phyloP scores from a whole-genome alignment of 2,329 filamentous ascomycete genomes.

The Penicillium decumbens region DNA sequence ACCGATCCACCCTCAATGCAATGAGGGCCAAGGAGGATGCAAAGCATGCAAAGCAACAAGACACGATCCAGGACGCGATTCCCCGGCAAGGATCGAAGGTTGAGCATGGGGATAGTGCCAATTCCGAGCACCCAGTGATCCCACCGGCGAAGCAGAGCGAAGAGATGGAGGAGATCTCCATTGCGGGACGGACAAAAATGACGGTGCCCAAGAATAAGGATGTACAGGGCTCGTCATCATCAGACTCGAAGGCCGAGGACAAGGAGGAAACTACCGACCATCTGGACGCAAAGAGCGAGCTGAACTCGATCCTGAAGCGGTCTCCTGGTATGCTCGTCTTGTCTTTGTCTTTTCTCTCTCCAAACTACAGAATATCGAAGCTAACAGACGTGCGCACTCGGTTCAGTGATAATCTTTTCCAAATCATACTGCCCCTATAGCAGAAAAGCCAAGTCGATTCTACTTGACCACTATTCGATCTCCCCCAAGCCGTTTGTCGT shows the following conservation, averaged over 20 bases:
- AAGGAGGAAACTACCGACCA: conserved; percentile 54
- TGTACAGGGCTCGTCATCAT: conserved; percentile 6
- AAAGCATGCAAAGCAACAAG: conserved; percentile 49
- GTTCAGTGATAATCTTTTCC: conserved; percentile 84
- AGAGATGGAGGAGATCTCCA: conserved; percentile 44
- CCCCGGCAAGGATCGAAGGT: conserved; percentile 5
- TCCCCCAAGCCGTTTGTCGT: conserved; percentile 79
- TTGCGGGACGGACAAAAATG: conserved; percentile 54
- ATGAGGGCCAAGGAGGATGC: conserved; percentile 47
- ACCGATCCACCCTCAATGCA: conserved; percentile 52
- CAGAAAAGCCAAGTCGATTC: conserved; percentile 74
- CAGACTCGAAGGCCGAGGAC: conserved; percentile 11
- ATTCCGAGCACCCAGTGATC: conserved; percentile 44
- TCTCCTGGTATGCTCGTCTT: conserved; percentile 61
- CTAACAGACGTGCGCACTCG: not conserved
- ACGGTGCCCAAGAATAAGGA: conserved; percentile 38
- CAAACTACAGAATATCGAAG: not conserved
- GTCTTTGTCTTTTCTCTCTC: not conserved
- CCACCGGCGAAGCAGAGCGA: conserved; percentile 39
- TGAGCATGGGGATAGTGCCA: conserved; percentile 59
- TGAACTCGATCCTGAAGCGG: conserved; percentile 76
- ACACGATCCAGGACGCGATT: conserved; percentile 47
- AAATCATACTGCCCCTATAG: conserved; percentile 90
- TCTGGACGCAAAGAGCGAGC: conserved; percentile 57
- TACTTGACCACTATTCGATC: conserved; percentile 81